A percentile compares a stretch with the other conserved stretches of the same genome.
Evolutionary conservation across 352 stramenopile genomes (phyloP).

Genomic region (Globisporangium carolinianum): DNA sequence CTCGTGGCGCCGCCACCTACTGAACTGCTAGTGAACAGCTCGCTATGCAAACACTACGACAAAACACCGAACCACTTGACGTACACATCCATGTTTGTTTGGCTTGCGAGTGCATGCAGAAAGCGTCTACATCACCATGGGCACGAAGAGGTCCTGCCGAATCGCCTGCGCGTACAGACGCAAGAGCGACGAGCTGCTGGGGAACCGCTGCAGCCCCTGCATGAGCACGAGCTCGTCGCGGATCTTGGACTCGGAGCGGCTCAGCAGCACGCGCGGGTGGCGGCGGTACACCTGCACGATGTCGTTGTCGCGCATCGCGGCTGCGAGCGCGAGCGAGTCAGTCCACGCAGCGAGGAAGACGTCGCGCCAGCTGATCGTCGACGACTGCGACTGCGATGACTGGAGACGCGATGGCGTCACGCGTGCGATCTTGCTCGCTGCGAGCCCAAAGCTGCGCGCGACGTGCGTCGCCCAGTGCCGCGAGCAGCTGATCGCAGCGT

Average conservation of each 20-base stretch:
- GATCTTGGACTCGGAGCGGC: constrained; percentile 25
- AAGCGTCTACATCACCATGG: constrained; percentile 6
- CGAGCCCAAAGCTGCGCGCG: constrained; percentile 26
- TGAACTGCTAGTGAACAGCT: no score
- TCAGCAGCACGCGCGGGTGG: constrained; percentile 22
- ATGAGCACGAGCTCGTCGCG: constrained; percentile 60
- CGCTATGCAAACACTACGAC: no score
- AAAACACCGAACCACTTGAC: no score
- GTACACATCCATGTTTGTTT: background rate
- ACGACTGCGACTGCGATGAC: background rate
- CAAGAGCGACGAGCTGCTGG: constrained; percentile 35
- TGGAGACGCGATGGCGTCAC: background rate
- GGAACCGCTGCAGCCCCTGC: constrained; percentile 41
- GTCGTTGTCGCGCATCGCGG: constrained; percentile 20
- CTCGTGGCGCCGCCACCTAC: no score
- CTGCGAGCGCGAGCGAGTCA: constrained; percentile 22
- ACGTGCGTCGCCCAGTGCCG: constrained; percentile 39
- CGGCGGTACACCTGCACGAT: constrained; percentile 30
- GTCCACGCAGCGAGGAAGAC: constrained; percentile 36
- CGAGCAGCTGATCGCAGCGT: constrained; percentile 21
- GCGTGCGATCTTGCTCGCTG: constrained; percentile 20
- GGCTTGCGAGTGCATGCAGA: no score
- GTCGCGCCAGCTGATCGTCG: constrained; percentile 28
- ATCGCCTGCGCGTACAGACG: constrained; percentile 46
- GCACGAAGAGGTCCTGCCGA: constrained; percentile 22